A percentile compares a stretch with the other conserved stretches of the same genome.
Evolutionary conservation across 2,329 filamentous ascomycete genomes (phyloP).

Genomic region (Colletotrichum sp.): DNA sequence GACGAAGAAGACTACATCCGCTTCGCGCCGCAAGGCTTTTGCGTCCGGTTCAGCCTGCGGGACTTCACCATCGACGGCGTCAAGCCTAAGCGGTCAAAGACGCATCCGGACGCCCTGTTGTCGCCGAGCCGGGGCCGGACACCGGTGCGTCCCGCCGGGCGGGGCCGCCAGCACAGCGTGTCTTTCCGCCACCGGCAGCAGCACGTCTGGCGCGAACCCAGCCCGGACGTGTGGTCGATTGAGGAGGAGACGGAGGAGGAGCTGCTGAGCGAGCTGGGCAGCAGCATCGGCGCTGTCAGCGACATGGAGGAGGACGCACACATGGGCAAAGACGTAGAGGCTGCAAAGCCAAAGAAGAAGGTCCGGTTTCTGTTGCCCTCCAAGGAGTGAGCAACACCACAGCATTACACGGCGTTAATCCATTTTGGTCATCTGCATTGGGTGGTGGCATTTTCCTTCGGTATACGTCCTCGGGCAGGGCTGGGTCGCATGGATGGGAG

Average conservation of each 20-base stretch:
- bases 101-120: conserved; percentile 35
- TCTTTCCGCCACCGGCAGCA: conserved; percentile 43
- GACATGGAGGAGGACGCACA: conserved; percentile 29
- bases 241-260: conserved; percentile 64
- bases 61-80: conserved; percentile 44
- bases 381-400: conserved; percentile 31
- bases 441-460: conserved; percentile 22
- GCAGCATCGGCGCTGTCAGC: conserved; percentile 32
- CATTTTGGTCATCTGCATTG: conserved; percentile 24
- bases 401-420: conserved; percentile 6
- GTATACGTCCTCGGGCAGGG: conserved; percentile 3
- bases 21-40: conserved; percentile 44
- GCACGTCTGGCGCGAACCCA: conserved; percentile 61
- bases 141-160: conserved; percentile 27
- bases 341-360: conserved; percentile 59
- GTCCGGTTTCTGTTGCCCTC: conserved; percentile 59
- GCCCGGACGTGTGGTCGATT: conserved; percentile 65
- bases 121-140: conserved; percentile 33
- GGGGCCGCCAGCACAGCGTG: conserved; percentile 30
- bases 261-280: conserved; percentile 47
- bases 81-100: conserved; percentile 29
- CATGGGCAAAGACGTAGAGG: conserved; percentile 37
- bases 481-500: neutral
- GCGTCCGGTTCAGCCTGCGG: conserved; percentile 45
- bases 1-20: conserved; percentile 58